Conservation (phyloP, 2,329 filamentous ascomycete genomes). For the Leptographium lundbergii region DNA sequence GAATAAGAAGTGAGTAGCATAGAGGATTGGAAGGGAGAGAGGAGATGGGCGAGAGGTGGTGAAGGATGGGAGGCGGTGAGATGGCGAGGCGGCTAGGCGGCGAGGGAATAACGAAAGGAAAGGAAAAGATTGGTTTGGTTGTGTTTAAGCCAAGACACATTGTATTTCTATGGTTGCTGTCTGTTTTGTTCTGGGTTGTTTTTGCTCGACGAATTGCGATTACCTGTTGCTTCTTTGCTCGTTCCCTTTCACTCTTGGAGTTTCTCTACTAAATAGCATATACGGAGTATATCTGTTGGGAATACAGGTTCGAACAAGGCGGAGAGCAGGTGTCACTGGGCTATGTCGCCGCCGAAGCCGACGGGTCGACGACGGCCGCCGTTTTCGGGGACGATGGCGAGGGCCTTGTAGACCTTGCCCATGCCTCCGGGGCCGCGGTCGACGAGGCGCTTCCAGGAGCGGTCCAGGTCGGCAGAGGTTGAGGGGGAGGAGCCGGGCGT, state of each 20-base stretch:
- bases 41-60: background rate
- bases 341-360: conserved; percentile 72
- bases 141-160: too few relatives aligned
- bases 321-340: conserved; percentile 1
- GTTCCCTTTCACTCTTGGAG: too few relatives aligned
- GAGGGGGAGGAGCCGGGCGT: conserved; percentile 38
- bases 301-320: background rate
- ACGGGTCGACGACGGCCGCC: conserved; percentile 63
- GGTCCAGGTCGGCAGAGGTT: conserved; percentile 50
- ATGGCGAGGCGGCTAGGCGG: too few relatives aligned
- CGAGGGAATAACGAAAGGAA: too few relatives aligned
- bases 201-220: background rate
- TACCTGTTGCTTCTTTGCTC: background rate
- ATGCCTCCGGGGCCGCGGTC: conserved; percentile 74
- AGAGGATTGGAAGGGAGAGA: too few relatives aligned
- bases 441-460: conserved; percentile 70
- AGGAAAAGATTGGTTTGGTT: too few relatives aligned
- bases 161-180: background rate
- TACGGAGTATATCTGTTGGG: background rate
- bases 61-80: too few relatives aligned
- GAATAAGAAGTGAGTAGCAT: conserved; percentile 24
- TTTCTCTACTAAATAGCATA: background rate
- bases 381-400: conserved; percentile 81
- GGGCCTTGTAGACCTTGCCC: conserved; percentile 87
- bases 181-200: background rate